Conservation (phyloP, 805 yeast genomes). For the Pichia insulana region DNA sequence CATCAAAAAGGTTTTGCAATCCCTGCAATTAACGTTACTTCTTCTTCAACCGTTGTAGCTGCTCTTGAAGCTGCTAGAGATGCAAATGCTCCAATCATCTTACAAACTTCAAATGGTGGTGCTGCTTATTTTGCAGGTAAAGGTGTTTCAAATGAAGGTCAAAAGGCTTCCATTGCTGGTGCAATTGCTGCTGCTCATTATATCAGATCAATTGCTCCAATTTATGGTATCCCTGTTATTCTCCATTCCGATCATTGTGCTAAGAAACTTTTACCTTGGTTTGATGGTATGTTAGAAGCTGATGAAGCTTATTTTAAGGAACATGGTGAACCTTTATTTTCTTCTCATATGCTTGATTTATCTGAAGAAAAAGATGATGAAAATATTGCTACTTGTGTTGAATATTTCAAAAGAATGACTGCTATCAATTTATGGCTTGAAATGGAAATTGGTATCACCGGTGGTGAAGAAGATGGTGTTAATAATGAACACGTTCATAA, state of each 20-base stretch:
- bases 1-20: slow-evolving; percentile 91
- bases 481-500: slow-evolving; percentile 91
- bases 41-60: slow-evolving; percentile 94
- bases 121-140: slow-evolving; percentile 99
- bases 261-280: slow-evolving; percentile 95
- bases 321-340: slow-evolving; percentile 93
- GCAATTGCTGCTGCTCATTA: slow-evolving; percentile 96
- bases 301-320: slow-evolving; percentile 85
- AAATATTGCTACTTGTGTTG: slow-evolving; percentile 88
- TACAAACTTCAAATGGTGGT: slow-evolving; percentile 98
- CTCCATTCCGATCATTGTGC: slow-evolving; percentile 99
- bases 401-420: slow-evolving; percentile 90
- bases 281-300: slow-evolving; percentile 94
- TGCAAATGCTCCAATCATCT: slow-evolving; percentile 85
- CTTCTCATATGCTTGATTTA: slow-evolving; percentile 97
- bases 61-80: slow-evolving; percentile 98
- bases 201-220: slow-evolving; percentile 93
- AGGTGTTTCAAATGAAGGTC: slow-evolving; percentile 92
- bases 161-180: slow-evolving; percentile 90
- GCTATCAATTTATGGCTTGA: slow-evolving; percentile 96
- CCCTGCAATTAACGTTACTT: slow-evolving; percentile 97
- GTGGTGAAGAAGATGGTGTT: slow-evolving; percentile 99
- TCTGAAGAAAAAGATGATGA: slow-evolving; percentile 95
- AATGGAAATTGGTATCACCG: slow-evolving; percentile 99
- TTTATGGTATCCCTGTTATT: slow-evolving; percentile 93